Conservation (phyloP, 1,284 basidiomycete species). For the Ustilago tritici region DNA sequence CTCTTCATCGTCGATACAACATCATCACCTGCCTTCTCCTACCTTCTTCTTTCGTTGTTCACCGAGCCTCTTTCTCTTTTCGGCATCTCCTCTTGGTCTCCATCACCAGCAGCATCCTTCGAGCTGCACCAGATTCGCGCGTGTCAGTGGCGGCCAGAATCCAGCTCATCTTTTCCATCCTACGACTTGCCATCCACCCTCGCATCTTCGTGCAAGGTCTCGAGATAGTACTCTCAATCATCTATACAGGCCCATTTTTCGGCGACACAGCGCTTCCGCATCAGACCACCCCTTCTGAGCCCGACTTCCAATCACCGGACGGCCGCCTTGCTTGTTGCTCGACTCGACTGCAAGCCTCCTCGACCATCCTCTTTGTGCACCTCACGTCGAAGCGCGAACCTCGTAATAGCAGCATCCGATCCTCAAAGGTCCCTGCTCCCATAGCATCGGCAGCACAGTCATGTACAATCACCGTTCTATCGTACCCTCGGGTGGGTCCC, state of each 20-base stretch:
- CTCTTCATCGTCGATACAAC: not conserved
- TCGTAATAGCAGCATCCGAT: too few species aligned
- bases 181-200: constrained; percentile 10
- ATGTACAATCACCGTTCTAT: constrained; percentile 58
- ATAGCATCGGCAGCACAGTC: not conserved
- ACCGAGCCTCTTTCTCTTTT: not conserved
- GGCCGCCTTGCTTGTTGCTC: not conserved
- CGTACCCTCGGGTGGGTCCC: constrained; percentile 46
- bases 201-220: not conserved
- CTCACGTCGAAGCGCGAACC: too few species aligned
- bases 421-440: too few species aligned
- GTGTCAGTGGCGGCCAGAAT: constrained; percentile 6
- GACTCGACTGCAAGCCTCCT: constrained; percentile 4
- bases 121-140: constrained; percentile 15
- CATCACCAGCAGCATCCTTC: constrained; percentile 3
- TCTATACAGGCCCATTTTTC: not conserved
- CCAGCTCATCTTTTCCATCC: not conserved
- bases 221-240: not conserved
- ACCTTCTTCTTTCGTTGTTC: not conserved
- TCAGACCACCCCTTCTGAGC: not conserved
- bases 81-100: not conserved
- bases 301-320: not conserved
- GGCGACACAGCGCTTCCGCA: not conserved
- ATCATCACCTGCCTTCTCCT: not conserved
- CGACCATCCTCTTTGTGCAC: not conserved